A percentile compares a stretch with the other conserved stretches of the same genome.
Evolutionary conservation across 805 yeast genomes (phyloP).

Genomic region (Helenozyma rhizophorensis): DNA sequence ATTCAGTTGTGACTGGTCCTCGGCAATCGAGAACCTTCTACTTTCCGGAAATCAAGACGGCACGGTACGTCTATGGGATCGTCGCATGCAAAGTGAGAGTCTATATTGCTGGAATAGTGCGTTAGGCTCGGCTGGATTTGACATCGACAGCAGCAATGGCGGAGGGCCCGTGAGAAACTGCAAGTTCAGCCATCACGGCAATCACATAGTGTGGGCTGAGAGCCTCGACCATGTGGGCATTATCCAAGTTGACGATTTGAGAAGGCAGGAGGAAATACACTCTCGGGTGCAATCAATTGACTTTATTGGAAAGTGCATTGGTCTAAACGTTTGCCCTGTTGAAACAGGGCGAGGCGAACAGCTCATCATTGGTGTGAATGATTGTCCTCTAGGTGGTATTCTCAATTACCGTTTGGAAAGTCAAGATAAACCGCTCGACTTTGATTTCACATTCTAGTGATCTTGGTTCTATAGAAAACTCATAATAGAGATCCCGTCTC

Average conservation of each 20-base stretch:
- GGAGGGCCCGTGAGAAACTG: constrained; percentile 53
- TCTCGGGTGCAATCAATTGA: constrained; percentile 43
- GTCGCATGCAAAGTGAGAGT: constrained; percentile 28
- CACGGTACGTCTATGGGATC: constrained; percentile 50
- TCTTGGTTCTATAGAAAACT: background rate
- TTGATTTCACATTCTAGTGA: constrained; percentile 30
- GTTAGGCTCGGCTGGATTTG: constrained; percentile 20
- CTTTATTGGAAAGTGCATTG: constrained; percentile 56
- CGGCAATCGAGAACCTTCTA: constrained; percentile 34
- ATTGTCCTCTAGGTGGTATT: constrained; percentile 55
- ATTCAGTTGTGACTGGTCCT: constrained; percentile 59
- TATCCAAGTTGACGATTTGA: constrained; percentile 34
- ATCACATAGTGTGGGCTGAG: constrained; percentile 51
- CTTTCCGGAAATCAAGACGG: constrained; percentile 63
- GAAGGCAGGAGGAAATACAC: constrained; percentile 6
- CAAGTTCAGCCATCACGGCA: constrained; percentile 44
- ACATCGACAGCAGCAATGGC: constrained; percentile 12
- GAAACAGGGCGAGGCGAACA: constrained; percentile 44
- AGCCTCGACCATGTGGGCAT: constrained; percentile 55
- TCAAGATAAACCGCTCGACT: constrained; percentile 32
- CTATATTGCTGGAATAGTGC: constrained; percentile 34
- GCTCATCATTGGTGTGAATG: constrained; percentile 52
- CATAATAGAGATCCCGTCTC: background rate
- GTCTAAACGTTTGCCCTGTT: constrained; percentile 43
- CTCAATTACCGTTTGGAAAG: constrained; percentile 43